Evolutionary conservation across 371 early-diverging fungal genomes (phyloP).

Genomic region (Lichtheimia hyalospora): DNA sequence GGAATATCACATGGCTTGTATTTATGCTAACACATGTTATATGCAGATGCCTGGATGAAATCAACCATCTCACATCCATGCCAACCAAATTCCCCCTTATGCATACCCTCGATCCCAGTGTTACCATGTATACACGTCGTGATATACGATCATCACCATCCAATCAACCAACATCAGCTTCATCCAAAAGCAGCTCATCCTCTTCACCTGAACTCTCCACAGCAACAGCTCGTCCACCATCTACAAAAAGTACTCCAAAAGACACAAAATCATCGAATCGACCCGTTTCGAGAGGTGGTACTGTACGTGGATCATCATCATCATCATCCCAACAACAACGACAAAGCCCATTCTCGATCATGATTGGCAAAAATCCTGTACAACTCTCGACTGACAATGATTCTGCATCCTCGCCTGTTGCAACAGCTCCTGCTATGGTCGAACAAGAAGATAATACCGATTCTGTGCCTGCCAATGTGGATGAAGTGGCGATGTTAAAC

Average conservation of each 20-base stretch:
- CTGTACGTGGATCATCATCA: conserved; percentile 3
- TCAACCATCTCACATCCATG: conserved; percentile 57
- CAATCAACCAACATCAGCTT: neutral
- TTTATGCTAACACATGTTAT: neutral
- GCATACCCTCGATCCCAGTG: neutral
- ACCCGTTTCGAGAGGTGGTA: conserved; percentile 1
- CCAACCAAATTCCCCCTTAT: conserved; percentile 42
- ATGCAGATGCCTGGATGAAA: conserved; percentile 63
- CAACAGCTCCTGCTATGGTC: conserved; percentile 6
- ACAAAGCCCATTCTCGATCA: neutral
- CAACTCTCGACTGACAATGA: neutral
- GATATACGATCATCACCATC: neutral
- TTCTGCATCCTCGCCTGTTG: neutral
- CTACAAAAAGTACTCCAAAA: neutral
- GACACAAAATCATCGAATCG: neutral
- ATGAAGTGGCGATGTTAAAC: conserved; percentile 49
- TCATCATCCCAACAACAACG: conserved; percentile 1
- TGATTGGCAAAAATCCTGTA: neutral
- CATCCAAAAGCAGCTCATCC: conserved; percentile 1
- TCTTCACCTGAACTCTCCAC: neutral
- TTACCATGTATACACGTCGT: neutral
- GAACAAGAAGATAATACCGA: conserved; percentile 19
- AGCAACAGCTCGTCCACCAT: neutral
- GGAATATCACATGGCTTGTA: neutral
- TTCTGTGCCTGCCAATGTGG: conserved; percentile 43